These are phyloP conservation scores for Amphichorda felina DNA, from an alignment of 2,329 filamentous ascomycete genomes.

Conservation along the genomic window DNA sequence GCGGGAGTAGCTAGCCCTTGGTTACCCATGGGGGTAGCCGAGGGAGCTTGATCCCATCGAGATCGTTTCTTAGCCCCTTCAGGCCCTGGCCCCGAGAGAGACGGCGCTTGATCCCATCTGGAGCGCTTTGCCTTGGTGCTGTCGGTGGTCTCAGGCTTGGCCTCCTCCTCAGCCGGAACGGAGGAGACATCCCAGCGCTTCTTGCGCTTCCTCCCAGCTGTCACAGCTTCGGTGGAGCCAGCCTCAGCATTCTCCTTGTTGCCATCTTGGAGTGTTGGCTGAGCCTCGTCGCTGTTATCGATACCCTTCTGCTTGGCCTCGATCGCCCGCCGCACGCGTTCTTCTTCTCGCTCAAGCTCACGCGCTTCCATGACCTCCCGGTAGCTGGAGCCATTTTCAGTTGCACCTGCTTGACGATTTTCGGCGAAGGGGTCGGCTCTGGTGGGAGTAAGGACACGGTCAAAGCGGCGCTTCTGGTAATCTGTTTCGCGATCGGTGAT, in stretches of 20 bases:
- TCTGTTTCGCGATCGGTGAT: slow-evolving; percentile 92
- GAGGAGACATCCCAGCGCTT: slow-evolving; percentile 82
- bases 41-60: slow-evolving; percentile 85
- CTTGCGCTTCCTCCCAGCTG: slow-evolving; percentile 68
- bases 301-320: slow-evolving; percentile 56
- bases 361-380: slow-evolving; percentile 82
- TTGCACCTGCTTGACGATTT: slow-evolving; percentile 55
- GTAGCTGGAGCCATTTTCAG: slow-evolving; percentile 69
- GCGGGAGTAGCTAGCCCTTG: slow-evolving; percentile 68
- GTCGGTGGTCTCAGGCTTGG: slow-evolving; percentile 32
- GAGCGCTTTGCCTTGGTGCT: slow-evolving; percentile 62
- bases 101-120: slow-evolving; percentile 77
- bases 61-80: slow-evolving; percentile 64
- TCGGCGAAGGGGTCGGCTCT: slow-evolving; percentile 77
- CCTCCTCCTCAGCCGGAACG: slow-evolving; percentile 40
- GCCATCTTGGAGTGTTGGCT: slow-evolving; percentile 62
- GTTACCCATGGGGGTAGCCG: slow-evolving; percentile 62
- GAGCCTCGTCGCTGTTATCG: slow-evolving; percentile 50
- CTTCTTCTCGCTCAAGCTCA: slow-evolving; percentile 88
- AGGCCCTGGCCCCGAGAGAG: slow-evolving; percentile 41
- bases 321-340: slow-evolving; percentile 70
- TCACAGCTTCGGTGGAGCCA: slow-evolving; percentile 51
- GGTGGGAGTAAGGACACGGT: slow-evolving; percentile 76
- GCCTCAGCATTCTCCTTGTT: slow-evolving; percentile 65
- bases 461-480: slow-evolving; percentile 91